A percentile compares a stretch with the other conserved stretches of the same genome.
Evolutionary conservation across 768 basidiomycete species (phyloP).

Genomic region (Dictyophora rubrovolvata): DNA sequence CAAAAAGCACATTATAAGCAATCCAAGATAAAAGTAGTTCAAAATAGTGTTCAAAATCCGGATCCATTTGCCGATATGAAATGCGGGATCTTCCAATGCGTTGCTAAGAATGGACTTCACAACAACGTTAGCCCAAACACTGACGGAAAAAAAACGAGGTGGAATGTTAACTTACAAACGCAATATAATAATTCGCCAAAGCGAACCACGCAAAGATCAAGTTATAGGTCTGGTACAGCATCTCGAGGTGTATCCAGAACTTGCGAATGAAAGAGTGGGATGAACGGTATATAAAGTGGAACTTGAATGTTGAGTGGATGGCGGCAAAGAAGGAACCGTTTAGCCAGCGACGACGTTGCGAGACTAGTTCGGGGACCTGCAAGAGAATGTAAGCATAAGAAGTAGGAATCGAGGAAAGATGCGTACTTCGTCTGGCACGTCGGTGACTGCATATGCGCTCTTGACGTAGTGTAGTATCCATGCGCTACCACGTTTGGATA

Average conservation of each 20-base stretch:
- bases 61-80: conserved; percentile 48
- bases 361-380: conserved; percentile 85
- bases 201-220: conserved; percentile 90
- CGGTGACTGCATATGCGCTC: conserved; percentile 83
- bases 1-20: conserved; percentile 81
- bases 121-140: conserved; percentile 1
- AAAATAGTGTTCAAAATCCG: conserved; percentile 66
- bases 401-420: neutral
- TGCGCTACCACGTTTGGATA: conserved; percentile 80
- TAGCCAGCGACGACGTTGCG: conserved; percentile 91
- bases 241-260: conserved; percentile 90
- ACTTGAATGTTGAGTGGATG: conserved; percentile 84
- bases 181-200: conserved; percentile 85
- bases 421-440: conserved; percentile 81
- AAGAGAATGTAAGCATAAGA: neutral
- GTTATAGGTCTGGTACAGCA: conserved; percentile 85
- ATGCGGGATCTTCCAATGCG: conserved; percentile 58
- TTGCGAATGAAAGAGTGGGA: conserved; percentile 76
- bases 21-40: conserved; percentile 79
- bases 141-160: neutral
- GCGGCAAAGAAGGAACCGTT: conserved; percentile 98
- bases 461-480: conserved; percentile 98
- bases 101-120: conserved; percentile 48
- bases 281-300: conserved; percentile 90
- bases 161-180: conserved; percentile 38